Base-by-base conservation (phyloP, 2,329 filamentous ascomycete species). In the Phialophora verrucosa region DNA sequence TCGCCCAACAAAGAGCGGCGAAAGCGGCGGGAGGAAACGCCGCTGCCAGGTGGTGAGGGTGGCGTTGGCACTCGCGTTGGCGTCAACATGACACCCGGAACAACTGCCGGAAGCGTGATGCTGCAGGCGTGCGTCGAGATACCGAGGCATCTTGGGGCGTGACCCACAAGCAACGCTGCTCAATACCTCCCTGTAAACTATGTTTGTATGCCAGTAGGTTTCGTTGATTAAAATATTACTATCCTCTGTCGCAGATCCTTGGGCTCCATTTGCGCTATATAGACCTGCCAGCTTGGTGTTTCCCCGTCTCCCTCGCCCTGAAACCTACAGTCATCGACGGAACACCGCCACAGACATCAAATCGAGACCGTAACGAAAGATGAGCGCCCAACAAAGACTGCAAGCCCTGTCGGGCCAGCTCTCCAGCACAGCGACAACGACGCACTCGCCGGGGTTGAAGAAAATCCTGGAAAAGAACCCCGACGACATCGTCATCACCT, bases 401-500 rank as follows among this genome's bases (percentile, higher is more conserved):
- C 63, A 70, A 35, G 65, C 66, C 57, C 38, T 70, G 42, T 53
- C 68, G 25, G 68, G 68, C 65, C 68, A 70, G 50, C 50, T 70
- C 31, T 61, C 63, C 38, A 49, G 62, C 38, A 64, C 65, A 38
- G 54, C 62, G 20, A 59, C 65, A 12, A 62, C 62, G 17, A 67
- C 65, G 8, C 59, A 59, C 8, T 68, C 68, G 4, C 65, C 68
- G 4, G 68, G 79, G 74, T 82, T 93, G 69, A 87, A 88, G 72
- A 86, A 90, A 10, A 75, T 85, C 57, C 76, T 84, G 35, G 77
- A 81, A 74, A 84, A 88, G 77, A 81, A 83, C 71, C 82, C 85
- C 47, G 85, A 88, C 78, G 87, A 89, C 77, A 88, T 98, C 72
- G 95, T 99, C 75, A 88, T 99, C 70, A 98, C 94, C 68, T 92